phyloP scores from a whole-genome alignment of 768 basidiomycete species.

The Thelephora aurantiotincta region DNA sequence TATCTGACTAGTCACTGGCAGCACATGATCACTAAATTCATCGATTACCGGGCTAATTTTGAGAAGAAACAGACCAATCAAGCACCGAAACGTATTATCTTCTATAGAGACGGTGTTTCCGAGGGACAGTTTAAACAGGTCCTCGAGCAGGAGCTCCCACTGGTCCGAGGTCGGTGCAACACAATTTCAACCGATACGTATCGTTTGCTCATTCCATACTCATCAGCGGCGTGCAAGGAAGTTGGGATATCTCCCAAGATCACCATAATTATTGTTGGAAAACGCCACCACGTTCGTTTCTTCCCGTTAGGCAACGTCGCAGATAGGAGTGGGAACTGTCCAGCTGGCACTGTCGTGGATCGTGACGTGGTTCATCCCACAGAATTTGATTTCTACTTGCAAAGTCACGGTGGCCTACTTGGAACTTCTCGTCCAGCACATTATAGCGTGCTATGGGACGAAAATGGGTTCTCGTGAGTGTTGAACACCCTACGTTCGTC shows the following conservation, averaged over 20 bases:
- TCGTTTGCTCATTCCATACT: constrained; percentile 3
- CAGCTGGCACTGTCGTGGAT: constrained; percentile 70
- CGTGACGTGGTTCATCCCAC: constrained; percentile 52
- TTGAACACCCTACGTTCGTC: not conserved
- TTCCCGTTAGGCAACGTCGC: constrained; percentile 35
- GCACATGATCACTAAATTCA: constrained; percentile 44
- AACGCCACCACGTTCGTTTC: constrained; percentile 56
- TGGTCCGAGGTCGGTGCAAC: constrained; percentile 34
- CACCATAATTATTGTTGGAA: constrained; percentile 70
- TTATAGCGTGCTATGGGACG: constrained; percentile 35
- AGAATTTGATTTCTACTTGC: constrained; percentile 69
- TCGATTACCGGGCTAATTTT: constrained; percentile 34
- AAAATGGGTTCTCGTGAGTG: constrained; percentile 47
- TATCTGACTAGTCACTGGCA: constrained; percentile 10
- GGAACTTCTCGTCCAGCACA: constrained; percentile 64
- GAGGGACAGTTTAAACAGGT: constrained; percentile 35
- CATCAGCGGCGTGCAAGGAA: constrained; percentile 45
- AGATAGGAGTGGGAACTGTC: constrained; percentile 60
- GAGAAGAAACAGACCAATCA: constrained; percentile 32
- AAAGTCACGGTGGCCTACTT: constrained; percentile 62
- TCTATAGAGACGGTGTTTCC: constrained; percentile 50
- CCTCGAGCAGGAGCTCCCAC: constrained; percentile 45
- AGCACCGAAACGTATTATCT: constrained; percentile 58
- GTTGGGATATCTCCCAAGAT: constrained; percentile 49
- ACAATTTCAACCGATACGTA: not conserved